Conservation (phyloP, 2,329 filamentous ascomycete species). For the Cordyceps cicadae region DNA sequence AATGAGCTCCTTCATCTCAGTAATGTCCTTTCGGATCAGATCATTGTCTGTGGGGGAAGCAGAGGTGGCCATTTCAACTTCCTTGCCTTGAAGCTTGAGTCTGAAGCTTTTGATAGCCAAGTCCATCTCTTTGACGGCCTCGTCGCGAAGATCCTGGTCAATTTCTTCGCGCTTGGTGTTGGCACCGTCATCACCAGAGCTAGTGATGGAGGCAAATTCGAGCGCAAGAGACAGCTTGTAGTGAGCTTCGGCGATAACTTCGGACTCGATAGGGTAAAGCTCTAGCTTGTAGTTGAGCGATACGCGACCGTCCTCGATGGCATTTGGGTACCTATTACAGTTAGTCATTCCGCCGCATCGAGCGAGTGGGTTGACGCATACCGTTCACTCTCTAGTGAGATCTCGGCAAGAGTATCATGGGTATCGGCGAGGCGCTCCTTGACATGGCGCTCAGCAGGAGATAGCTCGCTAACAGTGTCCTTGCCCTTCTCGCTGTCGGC, state of each 20-base stretch:
- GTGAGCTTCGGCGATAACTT: slow-evolving; percentile 86
- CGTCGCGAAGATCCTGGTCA: slow-evolving; percentile 61
- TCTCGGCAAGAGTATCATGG: slow-evolving; percentile 88
- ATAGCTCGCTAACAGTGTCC: slow-evolving; percentile 32
- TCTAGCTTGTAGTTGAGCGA: slow-evolving; percentile 71
- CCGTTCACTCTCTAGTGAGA: slow-evolving; percentile 92
- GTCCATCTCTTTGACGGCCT: slow-evolving; percentile 64
- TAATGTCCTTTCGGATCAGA: slow-evolving; percentile 51
- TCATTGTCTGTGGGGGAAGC: slow-evolving; percentile 61
- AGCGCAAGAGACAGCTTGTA: slow-evolving; percentile 93
- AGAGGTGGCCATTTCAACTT: slow-evolving; percentile 55
- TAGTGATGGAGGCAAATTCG: slow-evolving; percentile 80
- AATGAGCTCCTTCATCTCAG: slow-evolving; percentile 69
- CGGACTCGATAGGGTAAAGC: slow-evolving; percentile 71
- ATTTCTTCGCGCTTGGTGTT: slow-evolving; percentile 42
- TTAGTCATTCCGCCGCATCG: neutral
- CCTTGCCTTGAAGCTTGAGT: slow-evolving; percentile 61
- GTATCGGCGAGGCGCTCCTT: slow-evolving; percentile 88
- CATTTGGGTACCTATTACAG: slow-evolving; percentile 59
- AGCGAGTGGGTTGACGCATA: slow-evolving; percentile 21
- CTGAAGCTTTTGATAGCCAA: slow-evolving; percentile 65
- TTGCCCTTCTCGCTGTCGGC: slow-evolving; percentile 33
- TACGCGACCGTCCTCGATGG: slow-evolving; percentile 74
- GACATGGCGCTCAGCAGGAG: slow-evolving; percentile 45
- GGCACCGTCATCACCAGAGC: slow-evolving; percentile 40